These are phyloP conservation scores for Phialocephala subalpina DNA, from an alignment of 2,329 filamentous ascomycete species.

Conservation along the genomic window DNA sequence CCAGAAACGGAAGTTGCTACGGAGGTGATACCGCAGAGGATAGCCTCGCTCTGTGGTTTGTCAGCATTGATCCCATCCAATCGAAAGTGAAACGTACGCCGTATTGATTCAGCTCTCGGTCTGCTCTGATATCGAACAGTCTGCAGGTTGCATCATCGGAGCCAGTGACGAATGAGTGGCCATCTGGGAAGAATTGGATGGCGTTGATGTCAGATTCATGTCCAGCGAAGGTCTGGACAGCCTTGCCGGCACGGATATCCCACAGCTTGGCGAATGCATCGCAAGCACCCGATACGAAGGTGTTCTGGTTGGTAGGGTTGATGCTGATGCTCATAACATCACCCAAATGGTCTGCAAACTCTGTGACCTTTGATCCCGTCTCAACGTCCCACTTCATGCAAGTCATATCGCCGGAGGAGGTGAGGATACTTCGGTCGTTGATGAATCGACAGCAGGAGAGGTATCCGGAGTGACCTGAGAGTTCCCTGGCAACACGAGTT, in stretches of 20 bases:
- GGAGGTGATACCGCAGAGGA: slow-evolving; percentile 96
- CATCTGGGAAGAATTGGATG: slow-evolving; percentile 99
- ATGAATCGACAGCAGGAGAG: slow-evolving; percentile 99
- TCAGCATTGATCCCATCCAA: slow-evolving; percentile 32
- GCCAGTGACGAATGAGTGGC: slow-evolving; percentile 96
- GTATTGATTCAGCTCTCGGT: slow-evolving; percentile 77
- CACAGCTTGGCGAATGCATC: slow-evolving; percentile 98
- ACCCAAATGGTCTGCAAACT: slow-evolving; percentile 97
- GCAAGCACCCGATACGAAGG: slow-evolving; percentile 98
- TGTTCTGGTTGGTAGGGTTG: slow-evolving; percentile 98
- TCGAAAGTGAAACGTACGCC: slow-evolving; percentile 58
- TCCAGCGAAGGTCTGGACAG: slow-evolving; percentile 96
- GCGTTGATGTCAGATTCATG: slow-evolving; percentile 99
- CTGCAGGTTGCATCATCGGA: slow-evolving; percentile 98
- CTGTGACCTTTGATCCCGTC: slow-evolving; percentile 94
- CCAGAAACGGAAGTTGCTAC: slow-evolving; percentile 98
- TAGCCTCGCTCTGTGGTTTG: slow-evolving; percentile 82
- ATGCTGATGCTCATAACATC: slow-evolving; percentile 99
- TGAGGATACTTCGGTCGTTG: slow-evolving; percentile 97
- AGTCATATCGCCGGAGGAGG: slow-evolving; percentile 98
- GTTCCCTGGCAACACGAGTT: slow-evolving; percentile 91
- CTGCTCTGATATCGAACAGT: slow-evolving; percentile 96
- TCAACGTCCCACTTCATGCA: slow-evolving; percentile 99
- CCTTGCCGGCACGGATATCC: slow-evolving; percentile 98
- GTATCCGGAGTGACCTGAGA: slow-evolving; percentile 97